A percentile compares a stretch with the other conserved stretches of the same genome.
phyloP scores from a whole-genome alignment of 306 rosid genomes.

The Morella rubra region DNA sequence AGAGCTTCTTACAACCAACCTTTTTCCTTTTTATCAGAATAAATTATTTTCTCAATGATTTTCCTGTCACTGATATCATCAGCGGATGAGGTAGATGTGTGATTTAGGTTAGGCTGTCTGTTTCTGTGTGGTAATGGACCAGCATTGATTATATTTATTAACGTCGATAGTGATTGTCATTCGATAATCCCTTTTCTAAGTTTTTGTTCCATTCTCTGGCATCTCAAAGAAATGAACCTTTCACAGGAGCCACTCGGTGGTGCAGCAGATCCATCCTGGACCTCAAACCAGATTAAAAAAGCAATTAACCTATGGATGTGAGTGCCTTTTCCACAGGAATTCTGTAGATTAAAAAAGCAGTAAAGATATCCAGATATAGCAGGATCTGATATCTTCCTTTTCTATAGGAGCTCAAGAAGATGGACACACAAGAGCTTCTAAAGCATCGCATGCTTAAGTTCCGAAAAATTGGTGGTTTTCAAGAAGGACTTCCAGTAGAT shows the following conservation, averaged over 20 bases:
- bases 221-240: constrained; percentile 25
- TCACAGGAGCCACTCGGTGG: constrained; percentile 94
- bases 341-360: constrained; percentile 6
- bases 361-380: constrained; percentile 14
- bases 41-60: background rate
- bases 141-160: background rate
- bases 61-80: background rate
- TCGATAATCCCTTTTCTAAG: background rate
- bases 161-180: constrained; percentile 4
- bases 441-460: constrained; percentile 73
- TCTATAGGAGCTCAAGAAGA: constrained; percentile 64
- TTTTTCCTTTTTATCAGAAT: background rate
- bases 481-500: constrained; percentile 73
- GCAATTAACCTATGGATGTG: constrained; percentile 87
- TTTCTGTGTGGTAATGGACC: background rate
- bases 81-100: background rate
- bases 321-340: constrained; percentile 32
- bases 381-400: constrained; percentile 30
- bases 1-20: constrained; percentile 1
- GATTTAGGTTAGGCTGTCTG: background rate
- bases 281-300: constrained; percentile 75
- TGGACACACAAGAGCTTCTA: constrained; percentile 60
- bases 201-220: constrained; percentile 7
- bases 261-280: constrained; percentile 80
- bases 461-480: constrained; percentile 79